Conservation (phyloP, 2,329 filamentous ascomycete species). For the Emericellopsis cladophorae region DNA sequence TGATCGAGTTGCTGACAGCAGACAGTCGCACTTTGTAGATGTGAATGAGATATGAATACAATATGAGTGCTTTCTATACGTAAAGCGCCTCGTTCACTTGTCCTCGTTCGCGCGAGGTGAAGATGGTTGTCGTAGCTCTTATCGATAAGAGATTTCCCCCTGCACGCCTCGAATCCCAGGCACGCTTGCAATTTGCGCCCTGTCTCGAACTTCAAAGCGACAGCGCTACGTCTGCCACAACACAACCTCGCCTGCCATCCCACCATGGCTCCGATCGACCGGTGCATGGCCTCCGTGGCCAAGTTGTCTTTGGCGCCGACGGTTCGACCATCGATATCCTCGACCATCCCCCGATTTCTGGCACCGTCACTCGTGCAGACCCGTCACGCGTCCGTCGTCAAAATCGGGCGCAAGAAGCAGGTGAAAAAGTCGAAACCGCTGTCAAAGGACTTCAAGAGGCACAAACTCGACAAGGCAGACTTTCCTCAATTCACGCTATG, state of each 20-base stretch:
- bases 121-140: not conserved
- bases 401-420: slow-evolving; percentile 32
- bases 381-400: slow-evolving; percentile 24
- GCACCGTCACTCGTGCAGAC: slow-evolving; percentile 29
- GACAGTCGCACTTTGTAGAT: slow-evolving; percentile 8
- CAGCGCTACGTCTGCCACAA: not conserved
- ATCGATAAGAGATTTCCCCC: slow-evolving; percentile 2
- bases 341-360: slow-evolving; percentile 33
- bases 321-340: slow-evolving; percentile 24
- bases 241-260: not conserved
- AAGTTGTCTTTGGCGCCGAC: slow-evolving; percentile 30
- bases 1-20: slow-evolving; percentile 12
- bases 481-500: slow-evolving; percentile 62
- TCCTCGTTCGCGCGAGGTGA: not conserved
- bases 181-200: not conserved
- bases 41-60: not conserved
- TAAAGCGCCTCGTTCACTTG: too few species aligned
- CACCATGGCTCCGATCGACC: slow-evolving; percentile 24
- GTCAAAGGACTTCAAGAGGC: slow-evolving; percentile 54
- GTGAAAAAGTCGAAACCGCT: slow-evolving; percentile 42
- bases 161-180: slow-evolving; percentile 1
- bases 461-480: slow-evolving; percentile 51
- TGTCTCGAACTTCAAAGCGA: too few species aligned
- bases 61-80: not conserved
- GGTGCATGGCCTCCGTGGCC: slow-evolving; percentile 42